These are phyloP conservation scores for Boletellus ananas DNA, from an alignment of 768 basidiomycete species.

Conservation along the genomic window DNA sequence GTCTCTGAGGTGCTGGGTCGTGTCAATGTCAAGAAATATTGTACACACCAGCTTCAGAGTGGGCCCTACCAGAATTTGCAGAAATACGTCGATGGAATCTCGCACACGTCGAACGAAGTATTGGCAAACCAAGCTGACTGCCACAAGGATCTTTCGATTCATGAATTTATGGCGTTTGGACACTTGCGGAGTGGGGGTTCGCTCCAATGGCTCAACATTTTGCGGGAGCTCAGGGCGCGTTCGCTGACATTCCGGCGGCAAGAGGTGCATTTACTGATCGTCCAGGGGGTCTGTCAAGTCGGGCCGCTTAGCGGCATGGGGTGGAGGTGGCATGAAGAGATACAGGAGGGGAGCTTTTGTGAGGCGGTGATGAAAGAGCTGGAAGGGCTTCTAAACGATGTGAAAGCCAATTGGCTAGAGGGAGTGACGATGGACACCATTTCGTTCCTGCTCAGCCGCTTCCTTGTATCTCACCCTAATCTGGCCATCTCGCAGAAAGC, in stretches of 20 bases:
- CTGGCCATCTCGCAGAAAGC: conserved; percentile 12
- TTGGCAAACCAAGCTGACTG: conserved; percentile 42
- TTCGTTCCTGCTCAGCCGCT: conserved; percentile 33
- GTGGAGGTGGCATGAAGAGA: conserved; percentile 40
- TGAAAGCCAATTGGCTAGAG: conserved; percentile 43
- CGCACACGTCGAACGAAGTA: conserved; percentile 42
- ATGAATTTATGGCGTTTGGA: conserved; percentile 46
- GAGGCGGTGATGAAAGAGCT: conserved; percentile 35
- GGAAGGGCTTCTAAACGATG: conserved; percentile 30
- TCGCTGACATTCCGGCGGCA: conserved; percentile 36
- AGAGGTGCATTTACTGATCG: conserved; percentile 41
- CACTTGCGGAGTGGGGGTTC: conserved; percentile 41
- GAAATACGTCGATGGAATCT: conserved; percentile 33
- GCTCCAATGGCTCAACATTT: conserved; percentile 51
- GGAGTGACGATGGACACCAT: conserved; percentile 31
- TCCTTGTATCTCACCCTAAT: conserved; percentile 28
- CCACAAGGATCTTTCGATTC: conserved; percentile 36
- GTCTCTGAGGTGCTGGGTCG: conserved; percentile 9
- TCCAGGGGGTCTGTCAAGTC: conserved; percentile 43
- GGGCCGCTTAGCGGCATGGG: conserved; percentile 25
- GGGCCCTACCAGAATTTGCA: conserved; percentile 36
- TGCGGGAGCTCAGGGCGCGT: conserved; percentile 41
- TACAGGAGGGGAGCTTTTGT: conserved; percentile 34
- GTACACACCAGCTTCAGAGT: conserved; percentile 32
- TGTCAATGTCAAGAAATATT: conserved; percentile 18